These are phyloP conservation scores for Furcasterigmium sp. DNA, from an alignment of 2,329 filamentous ascomycete genomes.

Conservation along the genomic window DNA sequence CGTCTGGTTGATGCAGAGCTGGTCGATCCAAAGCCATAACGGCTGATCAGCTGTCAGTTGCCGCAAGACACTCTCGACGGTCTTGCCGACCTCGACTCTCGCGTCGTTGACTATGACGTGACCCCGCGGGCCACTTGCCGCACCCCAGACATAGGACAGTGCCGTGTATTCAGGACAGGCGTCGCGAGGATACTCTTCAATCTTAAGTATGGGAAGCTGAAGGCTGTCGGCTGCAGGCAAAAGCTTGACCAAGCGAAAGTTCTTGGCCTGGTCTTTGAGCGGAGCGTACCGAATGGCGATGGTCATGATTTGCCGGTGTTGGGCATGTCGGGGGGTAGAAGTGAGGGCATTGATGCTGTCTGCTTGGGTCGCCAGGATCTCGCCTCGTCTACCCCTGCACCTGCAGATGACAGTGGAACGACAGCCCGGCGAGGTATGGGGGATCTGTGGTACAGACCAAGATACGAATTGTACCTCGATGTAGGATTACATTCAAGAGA, in stretches of 20 bases:
- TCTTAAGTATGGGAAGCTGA: slow-evolving; percentile 5
- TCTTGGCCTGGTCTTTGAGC: too few species aligned
- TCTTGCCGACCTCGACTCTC: slow-evolving; percentile 2
- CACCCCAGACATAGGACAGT: slow-evolving; percentile 16
- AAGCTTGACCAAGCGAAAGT: not conserved
- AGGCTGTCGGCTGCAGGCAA: not conserved
- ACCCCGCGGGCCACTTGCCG: not conserved
- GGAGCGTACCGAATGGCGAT: too few species aligned
- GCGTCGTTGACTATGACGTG: slow-evolving; percentile 4
- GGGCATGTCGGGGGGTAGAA: too few species aligned
- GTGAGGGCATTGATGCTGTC: too few species aligned
- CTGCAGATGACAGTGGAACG: too few species aligned
- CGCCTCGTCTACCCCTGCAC: too few species aligned
- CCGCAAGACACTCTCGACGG: slow-evolving; percentile 2
- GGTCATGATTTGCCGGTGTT: too few species aligned
- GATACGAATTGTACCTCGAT: too few species aligned
- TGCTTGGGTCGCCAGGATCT: too few species aligned
- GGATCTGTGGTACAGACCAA: too few species aligned
- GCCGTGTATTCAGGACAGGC: slow-evolving; percentile 8
- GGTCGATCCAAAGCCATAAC: slow-evolving; percentile 14
- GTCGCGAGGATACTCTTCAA: slow-evolving; percentile 6
- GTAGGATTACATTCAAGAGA: too few species aligned
- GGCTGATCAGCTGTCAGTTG: slow-evolving; percentile 5
- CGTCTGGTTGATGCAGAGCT: slow-evolving; percentile 15
- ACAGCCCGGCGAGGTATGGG: too few species aligned